These are phyloP conservation scores for Ustilago curta DNA, from an alignment of 1,284 basidiomycete species.

Conservation along the genomic window DNA sequence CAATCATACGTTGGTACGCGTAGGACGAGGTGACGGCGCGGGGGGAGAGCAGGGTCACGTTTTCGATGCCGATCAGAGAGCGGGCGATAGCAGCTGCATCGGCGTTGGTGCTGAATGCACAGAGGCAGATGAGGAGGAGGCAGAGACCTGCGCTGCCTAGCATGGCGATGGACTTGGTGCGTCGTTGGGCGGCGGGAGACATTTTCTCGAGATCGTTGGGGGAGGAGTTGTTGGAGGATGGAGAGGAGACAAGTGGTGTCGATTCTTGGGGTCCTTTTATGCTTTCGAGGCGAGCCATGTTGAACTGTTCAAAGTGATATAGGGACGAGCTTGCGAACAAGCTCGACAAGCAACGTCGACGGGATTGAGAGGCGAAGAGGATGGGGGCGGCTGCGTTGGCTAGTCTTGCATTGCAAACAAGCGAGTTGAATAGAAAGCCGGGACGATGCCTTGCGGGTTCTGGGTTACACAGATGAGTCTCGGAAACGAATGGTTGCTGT, in stretches of 20 bases:
- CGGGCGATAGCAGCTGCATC: constrained; percentile 36
- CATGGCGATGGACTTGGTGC: constrained; percentile 34
- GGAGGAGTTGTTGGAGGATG: neutral
- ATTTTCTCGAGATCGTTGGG: constrained; percentile 34
- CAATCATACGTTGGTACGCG: constrained; percentile 50
- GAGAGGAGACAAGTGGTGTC: constrained; percentile 4
- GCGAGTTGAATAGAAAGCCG: neutral
- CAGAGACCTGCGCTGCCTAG: constrained; percentile 47
- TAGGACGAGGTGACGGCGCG: constrained; percentile 36
- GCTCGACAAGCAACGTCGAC: too few relatives aligned
- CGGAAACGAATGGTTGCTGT: neutral
- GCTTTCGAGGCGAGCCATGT: constrained; percentile 11
- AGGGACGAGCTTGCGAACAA: neutral
- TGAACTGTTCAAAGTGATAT: neutral
- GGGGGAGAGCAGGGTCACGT: constrained; percentile 10
- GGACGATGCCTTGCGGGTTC: neutral
- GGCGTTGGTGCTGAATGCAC: constrained; percentile 43
- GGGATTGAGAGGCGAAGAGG: too few relatives aligned
- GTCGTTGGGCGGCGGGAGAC: constrained; percentile 9
- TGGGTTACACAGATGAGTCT: neutral
- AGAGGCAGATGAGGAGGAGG: constrained; percentile 45
- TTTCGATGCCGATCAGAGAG: constrained; percentile 34
- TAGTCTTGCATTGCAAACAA: neutral
- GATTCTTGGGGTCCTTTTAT: constrained; percentile 33
- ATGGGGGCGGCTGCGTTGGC: neutral